Percentiles rank a stretch among this genome's conserved stretches.
Conservation (phyloP, 2,329 filamentous ascomycete species). For the Rhytidhysteron rufulum region DNA sequence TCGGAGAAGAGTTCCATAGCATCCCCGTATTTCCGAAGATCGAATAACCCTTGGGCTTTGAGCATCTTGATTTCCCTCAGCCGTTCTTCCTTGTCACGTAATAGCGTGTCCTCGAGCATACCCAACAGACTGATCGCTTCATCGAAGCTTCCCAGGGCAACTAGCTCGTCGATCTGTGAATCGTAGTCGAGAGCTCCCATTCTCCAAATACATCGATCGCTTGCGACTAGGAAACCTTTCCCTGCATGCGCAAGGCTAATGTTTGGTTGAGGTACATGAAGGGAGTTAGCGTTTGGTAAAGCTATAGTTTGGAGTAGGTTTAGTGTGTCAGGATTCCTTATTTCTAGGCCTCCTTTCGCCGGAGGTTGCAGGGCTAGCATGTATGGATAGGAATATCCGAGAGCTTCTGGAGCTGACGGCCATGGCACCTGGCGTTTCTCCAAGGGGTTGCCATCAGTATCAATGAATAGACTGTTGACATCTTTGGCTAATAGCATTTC, state of each 20-base stretch:
- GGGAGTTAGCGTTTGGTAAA: slow-evolving; percentile 73
- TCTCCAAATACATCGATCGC: slow-evolving; percentile 89
- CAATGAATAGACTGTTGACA: slow-evolving; percentile 90
- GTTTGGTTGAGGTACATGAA: slow-evolving; percentile 90
- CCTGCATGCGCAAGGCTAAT: slow-evolving; percentile 93
- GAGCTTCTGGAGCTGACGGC: slow-evolving; percentile 79
- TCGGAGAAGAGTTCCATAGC: slow-evolving; percentile 89
- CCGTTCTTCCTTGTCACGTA: slow-evolving; percentile 76
- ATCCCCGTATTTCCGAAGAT: slow-evolving; percentile 74
- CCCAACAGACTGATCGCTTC: slow-evolving; percentile 86
- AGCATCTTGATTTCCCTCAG: slow-evolving; percentile 84
- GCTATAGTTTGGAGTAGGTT: slow-evolving; percentile 83
- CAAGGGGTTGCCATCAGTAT: slow-evolving; percentile 74
- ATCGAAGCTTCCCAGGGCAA: slow-evolving; percentile 71
- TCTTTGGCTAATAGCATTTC: slow-evolving; percentile 95
- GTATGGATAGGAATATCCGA: slow-evolving; percentile 97
- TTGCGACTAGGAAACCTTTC: slow-evolving; percentile 91
- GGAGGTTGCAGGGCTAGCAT: slow-evolving; percentile 81
- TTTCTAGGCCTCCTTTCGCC: slow-evolving; percentile 79
- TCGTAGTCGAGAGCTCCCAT: slow-evolving; percentile 94
- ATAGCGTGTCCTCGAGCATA: slow-evolving; percentile 88
- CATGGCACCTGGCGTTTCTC: slow-evolving; percentile 90
- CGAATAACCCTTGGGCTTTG: slow-evolving; percentile 84
- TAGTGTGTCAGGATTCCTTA: slow-evolving; percentile 87
- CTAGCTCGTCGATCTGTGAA: slow-evolving; percentile 77